phyloP scores from a whole-genome alignment of 2,329 filamentous ascomycete genomes.

The Diplodia mutila region DNA sequence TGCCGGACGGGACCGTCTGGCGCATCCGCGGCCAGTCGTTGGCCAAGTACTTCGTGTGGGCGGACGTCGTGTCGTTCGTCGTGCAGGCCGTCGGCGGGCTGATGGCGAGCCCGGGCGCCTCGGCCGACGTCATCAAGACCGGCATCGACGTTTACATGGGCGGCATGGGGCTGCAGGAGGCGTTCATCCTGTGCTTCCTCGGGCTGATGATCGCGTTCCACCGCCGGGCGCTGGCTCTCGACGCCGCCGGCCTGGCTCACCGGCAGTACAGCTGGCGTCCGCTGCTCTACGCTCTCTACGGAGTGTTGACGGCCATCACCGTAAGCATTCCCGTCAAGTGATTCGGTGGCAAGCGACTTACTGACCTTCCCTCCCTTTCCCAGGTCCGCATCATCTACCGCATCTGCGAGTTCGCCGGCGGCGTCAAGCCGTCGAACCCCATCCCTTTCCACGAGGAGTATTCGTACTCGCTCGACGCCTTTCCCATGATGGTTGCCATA shows the following conservation, averaged over 20 bases:
- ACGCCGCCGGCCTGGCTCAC: not conserved
- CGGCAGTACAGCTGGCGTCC: conserved; percentile 27
- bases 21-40: conserved; percentile 44
- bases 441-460: conserved; percentile 58
- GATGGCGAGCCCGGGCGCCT: conserved; percentile 39
- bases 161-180: conserved; percentile 34
- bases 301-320: conserved; percentile 48
- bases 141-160: conserved; percentile 51
- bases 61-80: conserved; percentile 52
- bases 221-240: conserved; percentile 26
- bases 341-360: too few species aligned
- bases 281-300: conserved; percentile 47
- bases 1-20: conserved; percentile 39
- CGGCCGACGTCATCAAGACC: conserved; percentile 35
- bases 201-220: conserved; percentile 32
- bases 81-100: conserved; percentile 48
- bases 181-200: conserved; percentile 34
- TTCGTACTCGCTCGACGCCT: conserved; percentile 56
- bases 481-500: conserved; percentile 57
- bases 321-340: conserved; percentile 28
- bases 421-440: conserved; percentile 48
- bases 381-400: conserved; percentile 62
- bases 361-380: not conserved
- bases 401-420: conserved; percentile 59
- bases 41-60: conserved; percentile 49